Conservation (phyloP, 139 green algal genomes). For the Coelastrella sp. region DNA sequence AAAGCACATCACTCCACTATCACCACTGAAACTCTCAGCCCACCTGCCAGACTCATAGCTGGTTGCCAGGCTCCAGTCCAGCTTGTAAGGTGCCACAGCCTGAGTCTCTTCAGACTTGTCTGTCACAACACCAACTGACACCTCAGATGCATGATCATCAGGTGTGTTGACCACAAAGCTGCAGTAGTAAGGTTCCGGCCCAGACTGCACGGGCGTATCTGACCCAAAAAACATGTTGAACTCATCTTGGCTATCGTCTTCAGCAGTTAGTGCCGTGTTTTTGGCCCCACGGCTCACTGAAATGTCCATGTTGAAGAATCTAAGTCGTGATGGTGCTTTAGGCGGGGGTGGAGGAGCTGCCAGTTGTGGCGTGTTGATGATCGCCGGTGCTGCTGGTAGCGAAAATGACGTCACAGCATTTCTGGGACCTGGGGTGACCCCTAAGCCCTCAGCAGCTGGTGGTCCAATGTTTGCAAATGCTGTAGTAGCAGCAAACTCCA, state of each 20-base stretch:
- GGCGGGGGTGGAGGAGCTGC: background rate
- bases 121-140: background rate
- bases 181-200: slow-evolving; percentile 10
- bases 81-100: slow-evolving; percentile 2
- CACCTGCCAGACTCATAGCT: slow-evolving; percentile 26
- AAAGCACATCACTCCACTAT: no score
- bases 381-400: background rate
- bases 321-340: background rate
- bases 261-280: background rate
- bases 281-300: background rate
- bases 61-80: slow-evolving; percentile 9
- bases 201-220: background rate
- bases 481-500: background rate
- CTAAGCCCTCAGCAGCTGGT: background rate
- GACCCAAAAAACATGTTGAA: background rate
- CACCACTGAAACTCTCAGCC: background rate
- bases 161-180: slow-evolving; percentile 27
- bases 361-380: background rate
- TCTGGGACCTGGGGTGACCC: background rate
- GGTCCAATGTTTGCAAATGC: background rate
- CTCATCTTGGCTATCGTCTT: background rate
- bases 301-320: slow-evolving; percentile 7
- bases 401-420: slow-evolving; percentile 28
- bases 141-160: slow-evolving; percentile 14
- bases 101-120: background rate